phyloP scores from a whole-genome alignment of 306 rosid species.

The Fagus sylvatica region DNA sequence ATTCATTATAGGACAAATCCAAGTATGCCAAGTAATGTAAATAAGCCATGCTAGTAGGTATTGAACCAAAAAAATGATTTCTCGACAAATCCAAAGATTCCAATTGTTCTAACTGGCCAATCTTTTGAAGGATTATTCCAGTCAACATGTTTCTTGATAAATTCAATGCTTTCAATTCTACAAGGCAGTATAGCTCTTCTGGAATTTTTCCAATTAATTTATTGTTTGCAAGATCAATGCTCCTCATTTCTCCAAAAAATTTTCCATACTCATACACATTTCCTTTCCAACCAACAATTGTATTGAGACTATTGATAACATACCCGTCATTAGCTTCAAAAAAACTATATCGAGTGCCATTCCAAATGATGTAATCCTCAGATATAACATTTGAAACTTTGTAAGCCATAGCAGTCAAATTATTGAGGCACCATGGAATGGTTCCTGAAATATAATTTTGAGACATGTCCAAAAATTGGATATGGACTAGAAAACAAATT shows the following conservation, averaged over 20 bases:
- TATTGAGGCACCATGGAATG: conserved; percentile 9
- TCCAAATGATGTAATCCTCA: no score
- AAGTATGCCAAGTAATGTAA: no score
- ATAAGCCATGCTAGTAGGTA: no score
- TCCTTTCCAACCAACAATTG: background rate
- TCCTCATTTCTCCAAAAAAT: background rate
- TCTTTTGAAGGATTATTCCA: background rate
- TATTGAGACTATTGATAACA: background rate
- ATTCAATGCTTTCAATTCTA: no score
- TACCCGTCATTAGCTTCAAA: no score
- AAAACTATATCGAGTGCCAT: no score
- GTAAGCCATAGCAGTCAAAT: conserved; percentile 12
- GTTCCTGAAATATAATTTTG: background rate
- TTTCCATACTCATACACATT: background rate
- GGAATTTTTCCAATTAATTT: background rate
- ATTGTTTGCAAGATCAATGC: background rate
- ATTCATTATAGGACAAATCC: background rate
- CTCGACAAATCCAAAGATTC: background rate
- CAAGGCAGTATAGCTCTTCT: no score
- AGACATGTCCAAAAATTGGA: conserved; percentile 15
- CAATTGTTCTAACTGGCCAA: background rate
- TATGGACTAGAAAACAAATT: background rate
- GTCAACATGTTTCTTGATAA: no score
- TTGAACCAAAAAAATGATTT: no score
- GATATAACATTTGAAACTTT: background rate